These are phyloP conservation scores for Fusarium solani-melongenae DNA, from an alignment of 2,329 filamentous ascomycete species.

Conservation along the genomic window DNA sequence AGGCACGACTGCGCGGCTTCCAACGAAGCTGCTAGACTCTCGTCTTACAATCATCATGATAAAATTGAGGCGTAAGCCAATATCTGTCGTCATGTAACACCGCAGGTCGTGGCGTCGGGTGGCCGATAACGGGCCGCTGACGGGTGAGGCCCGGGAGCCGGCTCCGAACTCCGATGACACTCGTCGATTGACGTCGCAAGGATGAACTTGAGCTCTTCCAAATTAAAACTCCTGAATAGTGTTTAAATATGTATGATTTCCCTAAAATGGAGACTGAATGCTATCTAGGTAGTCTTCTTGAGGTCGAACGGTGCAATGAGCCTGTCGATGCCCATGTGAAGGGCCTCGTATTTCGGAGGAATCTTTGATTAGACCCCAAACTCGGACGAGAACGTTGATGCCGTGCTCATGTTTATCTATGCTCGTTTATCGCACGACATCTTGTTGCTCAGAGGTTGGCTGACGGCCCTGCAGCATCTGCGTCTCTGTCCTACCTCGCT, in stretches of 20 bases:
- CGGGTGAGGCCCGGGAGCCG: background rate
- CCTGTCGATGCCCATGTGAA: background rate
- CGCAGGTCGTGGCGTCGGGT: background rate
- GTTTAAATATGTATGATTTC: too few species aligned
- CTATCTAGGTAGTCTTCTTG: background rate
- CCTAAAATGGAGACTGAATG: background rate
- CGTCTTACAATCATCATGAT: background rate
- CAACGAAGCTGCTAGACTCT: background rate
- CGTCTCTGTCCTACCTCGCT: background rate
- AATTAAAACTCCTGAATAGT: accelerated
- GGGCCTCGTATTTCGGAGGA: background rate
- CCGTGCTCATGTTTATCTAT: background rate
- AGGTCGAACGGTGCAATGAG: background rate
- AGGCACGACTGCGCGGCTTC: background rate
- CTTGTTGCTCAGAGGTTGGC: background rate
- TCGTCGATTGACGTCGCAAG: background rate
- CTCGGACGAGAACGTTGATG: background rate
- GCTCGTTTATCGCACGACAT: background rate
- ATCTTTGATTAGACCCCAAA: background rate
- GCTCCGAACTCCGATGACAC: background rate
- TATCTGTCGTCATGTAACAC: background rate
- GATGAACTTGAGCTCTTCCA: background rate
- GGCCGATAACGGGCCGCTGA: background rate
- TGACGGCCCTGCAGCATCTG: background rate
- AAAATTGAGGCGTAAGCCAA: background rate